Evolutionary conservation across 306 rosid genomes (phyloP), one percentile per base, ranked within the genome.

Genomic region (Bauhinia variegata): DNA sequence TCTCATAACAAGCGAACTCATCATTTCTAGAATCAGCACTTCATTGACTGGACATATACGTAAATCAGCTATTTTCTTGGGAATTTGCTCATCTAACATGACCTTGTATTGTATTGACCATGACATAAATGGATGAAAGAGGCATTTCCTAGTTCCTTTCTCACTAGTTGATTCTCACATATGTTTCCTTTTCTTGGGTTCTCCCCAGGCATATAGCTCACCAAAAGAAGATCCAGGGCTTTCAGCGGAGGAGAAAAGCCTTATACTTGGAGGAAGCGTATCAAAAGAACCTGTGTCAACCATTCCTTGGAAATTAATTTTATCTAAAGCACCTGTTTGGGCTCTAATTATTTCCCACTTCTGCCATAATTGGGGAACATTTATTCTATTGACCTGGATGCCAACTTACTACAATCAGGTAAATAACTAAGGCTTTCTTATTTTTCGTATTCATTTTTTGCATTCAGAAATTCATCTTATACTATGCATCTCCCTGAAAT

Each of bases 371-470:
- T 92, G 96, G 98, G 98, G 96, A 44, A 92, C 98, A 76, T 92
- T 92, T 74, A 92, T 92, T 79, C 84, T 92, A 50, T 75, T 92
- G 81, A 92, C 98, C 16, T 92, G 98, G 98, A 92, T 92, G 98
- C 96, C 98, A 30, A 92, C 98, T 3, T 92, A 92, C 84, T 92
- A 92, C 83, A 92, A 92, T 81, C 96, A 92, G 96, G 98, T 92
- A 84, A 51, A 52, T 63, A 34, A 41, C 39, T 73, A 34, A 33
- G 18, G 1, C 11, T 19, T n/a, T 36, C 41, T 36, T 36, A 5
- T 36, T 1, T 6, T 19, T 16, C 2, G 6, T 16, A 41, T 63
- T 49, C 17, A 10, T 18, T 51, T 7, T 0, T 39, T 46, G 55
- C 30, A 55, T 70, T 56, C 68, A 17, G 46, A 6, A 54, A 65